A percentile compares a stretch with the other conserved stretches of the same genome.
phyloP scores from a whole-genome alignment of 345 rosid species.

The Populus alba region DNA sequence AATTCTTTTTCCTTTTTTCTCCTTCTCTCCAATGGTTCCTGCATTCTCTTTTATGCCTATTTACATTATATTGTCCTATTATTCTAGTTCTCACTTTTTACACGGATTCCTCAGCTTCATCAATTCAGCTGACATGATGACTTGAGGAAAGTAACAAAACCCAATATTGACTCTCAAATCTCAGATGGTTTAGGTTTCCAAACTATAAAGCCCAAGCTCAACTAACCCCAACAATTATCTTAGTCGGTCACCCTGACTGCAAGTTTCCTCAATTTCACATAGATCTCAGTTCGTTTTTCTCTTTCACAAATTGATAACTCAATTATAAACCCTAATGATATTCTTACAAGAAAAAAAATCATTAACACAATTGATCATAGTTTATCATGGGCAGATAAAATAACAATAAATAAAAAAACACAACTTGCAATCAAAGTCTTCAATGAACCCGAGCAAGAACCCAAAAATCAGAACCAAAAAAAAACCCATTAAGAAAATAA shows the following conservation, averaged over 20 bases:
- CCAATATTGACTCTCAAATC: neutral
- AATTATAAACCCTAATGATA: neutral
- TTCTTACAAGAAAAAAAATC: too few relatives aligned
- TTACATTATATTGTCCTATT: neutral
- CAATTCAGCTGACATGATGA: neutral
- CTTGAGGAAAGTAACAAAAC: neutral
- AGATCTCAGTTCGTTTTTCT: neutral
- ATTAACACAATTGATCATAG: neutral
- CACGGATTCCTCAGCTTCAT: neutral
- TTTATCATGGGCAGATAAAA: neutral
- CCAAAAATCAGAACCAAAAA: neutral
- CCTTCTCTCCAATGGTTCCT: neutral
- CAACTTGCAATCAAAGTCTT: neutral
- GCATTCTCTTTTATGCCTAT: neutral
- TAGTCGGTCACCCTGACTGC: neutral
- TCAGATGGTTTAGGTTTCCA: neutral
- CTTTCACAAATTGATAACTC: neutral
- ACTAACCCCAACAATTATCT: neutral
- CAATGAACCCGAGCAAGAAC: neutral
- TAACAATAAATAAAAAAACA: neutral
- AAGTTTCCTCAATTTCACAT: neutral
- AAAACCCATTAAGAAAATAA: neutral
- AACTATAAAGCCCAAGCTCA: neutral
- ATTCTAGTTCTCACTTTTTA: neutral
- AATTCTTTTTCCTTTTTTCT: neutral